Percentiles rank a stretch among this genome's conserved stretches.
phyloP scores from a whole-genome alignment of 352 stramenopile genomes.

The Globisporangium nunn region DNA sequence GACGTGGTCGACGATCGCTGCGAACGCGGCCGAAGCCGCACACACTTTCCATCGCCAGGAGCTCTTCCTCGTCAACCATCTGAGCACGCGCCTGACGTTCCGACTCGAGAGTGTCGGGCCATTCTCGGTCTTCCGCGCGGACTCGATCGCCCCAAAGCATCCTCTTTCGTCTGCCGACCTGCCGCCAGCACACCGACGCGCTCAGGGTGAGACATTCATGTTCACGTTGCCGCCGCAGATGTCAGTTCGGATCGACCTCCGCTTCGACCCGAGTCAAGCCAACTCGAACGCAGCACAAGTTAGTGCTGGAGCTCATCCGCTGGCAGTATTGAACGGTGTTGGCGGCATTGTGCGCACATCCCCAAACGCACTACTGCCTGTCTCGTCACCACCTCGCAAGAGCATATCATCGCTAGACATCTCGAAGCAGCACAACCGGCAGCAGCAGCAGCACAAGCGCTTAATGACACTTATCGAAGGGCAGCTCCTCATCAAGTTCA shows the following conservation, averaged over 20 bases:
- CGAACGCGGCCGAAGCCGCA: constrained; percentile 5
- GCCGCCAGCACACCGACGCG: constrained; percentile 40
- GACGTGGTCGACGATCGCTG: constrained; percentile 58
- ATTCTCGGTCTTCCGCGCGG: constrained; percentile 50
- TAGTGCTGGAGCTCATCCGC: not conserved
- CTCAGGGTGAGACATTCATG: constrained; percentile 58
- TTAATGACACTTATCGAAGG: constrained; percentile 29
- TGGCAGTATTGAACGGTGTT: not conserved
- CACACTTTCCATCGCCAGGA: constrained; percentile 47
- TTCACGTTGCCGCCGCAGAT: constrained; percentile 63
- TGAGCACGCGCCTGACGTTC: constrained; percentile 58
- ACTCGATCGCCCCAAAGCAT: constrained; percentile 57
- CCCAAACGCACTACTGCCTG: not conserved
- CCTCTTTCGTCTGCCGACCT: constrained; percentile 49
- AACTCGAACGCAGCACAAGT: not conserved
- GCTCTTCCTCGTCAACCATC: constrained; percentile 50
- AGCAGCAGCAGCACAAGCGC: constrained; percentile 5
- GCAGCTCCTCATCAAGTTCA: constrained; percentile 59
- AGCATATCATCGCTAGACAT: not conserved
- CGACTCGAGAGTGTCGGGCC: constrained; percentile 56
- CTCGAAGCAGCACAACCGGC: not conserved
- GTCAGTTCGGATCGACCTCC: constrained; percentile 61
- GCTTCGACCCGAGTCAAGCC: constrained; percentile 30
- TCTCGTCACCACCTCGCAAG: not conserved
- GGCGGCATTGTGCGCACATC: not conserved